Conservation (phyloP, 2,329 filamentous ascomycete species). For the Aspergillus fischeri region DNA sequence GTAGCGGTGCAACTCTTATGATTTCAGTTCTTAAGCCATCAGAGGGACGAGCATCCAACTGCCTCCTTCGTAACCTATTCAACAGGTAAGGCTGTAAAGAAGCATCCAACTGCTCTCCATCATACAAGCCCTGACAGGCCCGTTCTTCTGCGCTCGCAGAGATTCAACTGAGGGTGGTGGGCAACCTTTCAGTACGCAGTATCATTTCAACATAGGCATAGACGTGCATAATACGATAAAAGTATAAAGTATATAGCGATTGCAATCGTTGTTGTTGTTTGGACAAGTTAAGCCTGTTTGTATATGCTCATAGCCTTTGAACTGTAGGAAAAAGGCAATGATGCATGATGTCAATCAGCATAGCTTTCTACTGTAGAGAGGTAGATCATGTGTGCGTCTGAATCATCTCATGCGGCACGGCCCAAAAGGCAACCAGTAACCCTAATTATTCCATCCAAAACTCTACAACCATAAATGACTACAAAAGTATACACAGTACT, state of each 20-base stretch:
- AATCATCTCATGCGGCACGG: not conserved
- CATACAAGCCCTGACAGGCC: constrained; percentile 23
- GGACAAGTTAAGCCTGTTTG: not conserved
- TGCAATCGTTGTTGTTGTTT: too few relatives aligned
- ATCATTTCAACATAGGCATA: constrained; percentile 3
- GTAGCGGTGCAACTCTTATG: constrained; percentile 29
- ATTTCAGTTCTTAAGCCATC: constrained; percentile 34
- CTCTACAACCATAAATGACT: too few relatives aligned
- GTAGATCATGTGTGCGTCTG: not conserved
- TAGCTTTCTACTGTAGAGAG: not conserved
- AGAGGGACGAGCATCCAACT: constrained; percentile 41
- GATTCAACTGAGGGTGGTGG: constrained; percentile 16
- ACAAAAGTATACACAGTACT: not conserved
- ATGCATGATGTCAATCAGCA: not conserved
- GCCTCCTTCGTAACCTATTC: constrained; percentile 33
- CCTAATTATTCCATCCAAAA: not conserved
- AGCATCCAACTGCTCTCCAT: constrained; percentile 44
- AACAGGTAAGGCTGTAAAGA: constrained; percentile 36
- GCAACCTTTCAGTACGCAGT: constrained; percentile 8
- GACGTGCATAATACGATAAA: not conserved
- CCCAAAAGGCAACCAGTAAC: not conserved
- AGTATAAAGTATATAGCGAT: not conserved
- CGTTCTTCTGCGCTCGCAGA: constrained; percentile 2
- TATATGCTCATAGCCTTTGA: not conserved
- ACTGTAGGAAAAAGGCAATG: not conserved